phyloP scores from a whole-genome alignment of 2,329 filamentous ascomycete genomes.

The Dryadomyces quercivorus region DNA sequence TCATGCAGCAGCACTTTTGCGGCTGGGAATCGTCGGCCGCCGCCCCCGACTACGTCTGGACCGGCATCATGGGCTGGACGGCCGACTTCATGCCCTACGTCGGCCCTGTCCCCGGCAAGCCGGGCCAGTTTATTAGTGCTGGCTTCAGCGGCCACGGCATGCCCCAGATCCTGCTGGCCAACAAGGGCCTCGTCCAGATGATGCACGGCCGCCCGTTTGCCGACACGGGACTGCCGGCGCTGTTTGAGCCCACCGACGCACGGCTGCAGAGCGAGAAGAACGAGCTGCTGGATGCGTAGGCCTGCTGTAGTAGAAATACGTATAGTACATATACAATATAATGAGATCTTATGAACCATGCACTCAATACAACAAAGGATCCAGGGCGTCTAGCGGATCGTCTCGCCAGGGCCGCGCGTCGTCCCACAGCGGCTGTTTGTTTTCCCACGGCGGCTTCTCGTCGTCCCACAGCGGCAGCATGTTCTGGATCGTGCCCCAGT shows the following conservation, averaged over 20 bases:
- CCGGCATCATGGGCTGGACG: slow-evolving; percentile 29
- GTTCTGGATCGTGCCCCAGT: slow-evolving; percentile 1
- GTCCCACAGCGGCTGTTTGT: not conserved
- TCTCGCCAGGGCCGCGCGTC: not conserved
- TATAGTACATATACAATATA: not conserved
- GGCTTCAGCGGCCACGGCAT: slow-evolving; percentile 42
- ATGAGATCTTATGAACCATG: not conserved
- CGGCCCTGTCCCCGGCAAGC: slow-evolving; percentile 26
- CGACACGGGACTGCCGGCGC: not conserved
- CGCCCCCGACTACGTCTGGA: slow-evolving; percentile 21
- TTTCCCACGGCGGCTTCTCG: not conserved
- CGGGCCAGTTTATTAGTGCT: slow-evolving; percentile 29
- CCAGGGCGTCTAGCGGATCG: not conserved
- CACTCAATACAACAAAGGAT: not conserved
- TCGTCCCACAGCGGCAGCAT: not conserved
- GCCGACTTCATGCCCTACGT: slow-evolving; percentile 30
- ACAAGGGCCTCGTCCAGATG: slow-evolving; percentile 29
- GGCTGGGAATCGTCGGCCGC: slow-evolving; percentile 35
- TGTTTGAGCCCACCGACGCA: not conserved
- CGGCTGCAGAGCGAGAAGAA: not conserved
- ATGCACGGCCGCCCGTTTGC: not conserved
- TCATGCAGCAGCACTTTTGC: slow-evolving; percentile 33
- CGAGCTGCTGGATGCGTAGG: not conserved
- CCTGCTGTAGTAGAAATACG: not conserved
- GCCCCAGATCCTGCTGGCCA: slow-evolving; percentile 29